Base-by-base conservation (phyloP, 2,329 filamentous ascomycete genomes). In the Alternaria triticina region DNA sequence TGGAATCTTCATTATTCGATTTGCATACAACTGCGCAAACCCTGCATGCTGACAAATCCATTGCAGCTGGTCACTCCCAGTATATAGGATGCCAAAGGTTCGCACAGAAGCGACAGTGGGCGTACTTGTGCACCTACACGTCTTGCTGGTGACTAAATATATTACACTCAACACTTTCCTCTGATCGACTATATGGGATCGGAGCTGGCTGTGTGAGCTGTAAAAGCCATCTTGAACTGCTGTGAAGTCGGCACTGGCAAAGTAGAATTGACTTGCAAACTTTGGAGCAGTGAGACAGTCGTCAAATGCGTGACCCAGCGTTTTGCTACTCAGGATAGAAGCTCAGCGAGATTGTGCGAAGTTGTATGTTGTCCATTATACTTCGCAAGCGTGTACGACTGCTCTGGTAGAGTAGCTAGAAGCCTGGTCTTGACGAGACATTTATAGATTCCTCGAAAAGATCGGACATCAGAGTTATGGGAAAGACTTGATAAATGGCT, bases 11-110 rank as follows among this genome's bases (percentile, higher is more conserved):
- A 17, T 17, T 15, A 40, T 17, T 40, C 15, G 2, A n/a, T 10
- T n/a, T 40, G 8, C 4, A 40, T 1, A 40, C 33, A 3, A n/a
- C 15, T 2, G 33, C 33, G 15, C 33, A 17, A 17, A 10, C 10
- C 0, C 33, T 40, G 15, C 1, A 1, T 40, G 15, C 15, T 17
- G 0, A 40, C 4, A 17, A 4, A 10, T 0, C 0, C 15, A 10
- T 40, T 40, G 2, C 15, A 40, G 33, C 8, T 15, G 33, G 33
- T 10, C 2, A 40, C 8, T 10, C 1, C 15, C 15, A 2, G 8
- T 40, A 40, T 15, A 0, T 10, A 1, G 0, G 15, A 0, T 40
- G 15, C 15, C 33, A n/a, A n/a, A 40, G 33, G 15, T n/a, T 40
- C 33, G 15, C 33, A 40, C 33, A 36, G 1, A 13, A 36, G 30